Evolutionary conservation across 768 basidiomycete genomes (phyloP), one percentile per base, ranked within the genome.

Genomic region (Lentinula edodes): DNA sequence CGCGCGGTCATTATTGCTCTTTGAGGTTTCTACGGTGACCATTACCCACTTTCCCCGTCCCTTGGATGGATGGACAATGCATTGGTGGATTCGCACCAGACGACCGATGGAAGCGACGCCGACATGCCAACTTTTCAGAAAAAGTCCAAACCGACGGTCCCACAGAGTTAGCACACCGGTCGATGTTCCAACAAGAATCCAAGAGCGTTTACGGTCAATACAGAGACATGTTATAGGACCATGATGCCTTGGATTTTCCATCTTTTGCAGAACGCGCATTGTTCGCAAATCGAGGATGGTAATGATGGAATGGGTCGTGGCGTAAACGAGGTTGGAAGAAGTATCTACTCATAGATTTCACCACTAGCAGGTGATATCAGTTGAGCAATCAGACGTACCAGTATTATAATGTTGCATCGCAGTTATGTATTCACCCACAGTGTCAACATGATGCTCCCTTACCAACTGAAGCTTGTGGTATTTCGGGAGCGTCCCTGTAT

Each of bases 101-200:
- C 78, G 74, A 2, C 84, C 84, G 2, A 76, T 75, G 10, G 80
- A 76, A 3, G 83, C 79, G 6, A 78, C 77, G 9, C 86, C 86
- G 6, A 86, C 86, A 67, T 86, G 85, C 95, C 96, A 98, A 62
- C 87, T 91, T 71, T 90, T 91, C 64, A 98, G 78, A 4, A 90
- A 76, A 18, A 98, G 77, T 1, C 95, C 95, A 66, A 98, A 99
- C 9, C 96, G 89, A 46, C 93, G 85, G 74, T 99, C 97, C 95
- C 95, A 99, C 2, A 99, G 79, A 0, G 91, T 87, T 12, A 98
- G 75, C 13, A 89, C 84, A 5, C 96, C 97, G 1, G 83, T 84
- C 2, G 89, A 85, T 1, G 96, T 97, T 2, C 93, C 96, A 16
- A 91, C 87, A 12, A 97, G 78, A 28, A 96, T 79, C 96, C 96